Base-by-base conservation (phyloP, 345 rosid species). In the Salix suchowensis region DNA sequence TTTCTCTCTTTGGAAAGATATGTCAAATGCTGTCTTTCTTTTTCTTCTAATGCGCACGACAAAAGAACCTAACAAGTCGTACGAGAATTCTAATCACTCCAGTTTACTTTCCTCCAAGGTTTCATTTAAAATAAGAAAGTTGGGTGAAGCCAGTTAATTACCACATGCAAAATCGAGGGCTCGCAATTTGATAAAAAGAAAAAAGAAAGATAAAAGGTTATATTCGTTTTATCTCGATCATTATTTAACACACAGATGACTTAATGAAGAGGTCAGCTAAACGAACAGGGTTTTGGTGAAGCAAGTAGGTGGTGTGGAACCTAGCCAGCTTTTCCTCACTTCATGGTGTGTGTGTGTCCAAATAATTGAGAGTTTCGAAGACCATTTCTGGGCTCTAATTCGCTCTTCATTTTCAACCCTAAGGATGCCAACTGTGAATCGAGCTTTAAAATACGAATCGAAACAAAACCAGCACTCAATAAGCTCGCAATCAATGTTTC, bases 221-320 rank as follows among this genome's bases (percentile, higher is more conserved):
- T 40, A 48, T 52, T 52, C 8, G 21, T 52, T 7, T 19, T 7
- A 18, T 50, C n/a, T 46, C n/a, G n/a, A n/a, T n/a, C 52, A 16
- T 52, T 52, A 19, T 52, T 52, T 52, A 18, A 7, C 1, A 4
- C 21, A 52, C 2, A 21, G n/a, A 52, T 18, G 58, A 52, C 58
- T 19, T 52, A 52, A 52, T 19, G 6, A 7, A n/a, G 58, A 19
- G 58, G 67, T 77, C 72, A 30, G 72, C 80, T 54, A 77, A 77
- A 40, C 11, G 13, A 54, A 37, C 67, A 48, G 37, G 70, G 30
- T 71, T 65, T 65, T 19, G 60, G 14, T 32, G 50, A 65, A 65
- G 44, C 11, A 71, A 12, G 26, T 32, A 71, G 28, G 40, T 3
- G 40, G 12, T 37, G 46, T 8, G 28, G 28, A 37, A 21, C 24